Conservation (phyloP, 352 stramenopile genomes). For the Globisporangium mamillatum region DNA sequence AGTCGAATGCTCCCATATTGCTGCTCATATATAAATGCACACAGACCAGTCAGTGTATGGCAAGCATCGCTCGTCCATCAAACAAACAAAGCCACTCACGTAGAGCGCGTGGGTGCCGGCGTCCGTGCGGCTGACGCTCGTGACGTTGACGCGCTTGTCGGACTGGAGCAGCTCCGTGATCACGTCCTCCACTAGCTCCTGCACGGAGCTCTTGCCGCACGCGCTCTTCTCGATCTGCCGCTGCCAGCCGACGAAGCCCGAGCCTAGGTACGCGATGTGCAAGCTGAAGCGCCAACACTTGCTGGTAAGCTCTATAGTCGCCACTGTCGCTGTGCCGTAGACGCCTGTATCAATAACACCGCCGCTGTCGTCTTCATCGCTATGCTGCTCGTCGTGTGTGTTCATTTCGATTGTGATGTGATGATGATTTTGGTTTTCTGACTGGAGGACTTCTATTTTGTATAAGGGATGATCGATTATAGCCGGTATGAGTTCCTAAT, state of each 20-base stretch:
- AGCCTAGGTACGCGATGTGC: slow-evolving; percentile 78
- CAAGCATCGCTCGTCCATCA: neutral
- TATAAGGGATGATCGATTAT: slow-evolving; percentile 1
- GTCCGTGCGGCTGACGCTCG: slow-evolving; percentile 80
- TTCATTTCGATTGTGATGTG: neutral
- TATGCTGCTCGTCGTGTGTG: neutral
- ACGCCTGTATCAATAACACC: neutral
- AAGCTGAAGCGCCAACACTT: slow-evolving; percentile 54
- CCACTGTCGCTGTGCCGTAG: neutral
- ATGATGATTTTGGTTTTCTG: neutral
- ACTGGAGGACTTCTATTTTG: neutral
- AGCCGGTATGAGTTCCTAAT: slow-evolving; percentile 23
- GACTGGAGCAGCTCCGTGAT: slow-evolving; percentile 50
- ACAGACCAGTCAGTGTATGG: slow-evolving; percentile 8
- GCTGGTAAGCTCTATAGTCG: neutral
- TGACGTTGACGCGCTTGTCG: slow-evolving; percentile 70
- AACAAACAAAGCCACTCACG: slow-evolving; percentile 28
- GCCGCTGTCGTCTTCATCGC: slow-evolving; percentile 4
- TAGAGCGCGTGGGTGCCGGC: slow-evolving; percentile 83
- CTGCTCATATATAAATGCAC: slow-evolving; percentile 25
- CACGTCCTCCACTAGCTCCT: slow-evolving; percentile 74
- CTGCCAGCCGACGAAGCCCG: slow-evolving; percentile 79
- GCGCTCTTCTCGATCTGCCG: slow-evolving; percentile 53
- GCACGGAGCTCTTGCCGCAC: slow-evolving; percentile 60
- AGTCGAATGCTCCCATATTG: slow-evolving; percentile 85